phyloP scores from a whole-genome alignment of 169 alveolate species.

The Toxoplasma gondii region DNA sequence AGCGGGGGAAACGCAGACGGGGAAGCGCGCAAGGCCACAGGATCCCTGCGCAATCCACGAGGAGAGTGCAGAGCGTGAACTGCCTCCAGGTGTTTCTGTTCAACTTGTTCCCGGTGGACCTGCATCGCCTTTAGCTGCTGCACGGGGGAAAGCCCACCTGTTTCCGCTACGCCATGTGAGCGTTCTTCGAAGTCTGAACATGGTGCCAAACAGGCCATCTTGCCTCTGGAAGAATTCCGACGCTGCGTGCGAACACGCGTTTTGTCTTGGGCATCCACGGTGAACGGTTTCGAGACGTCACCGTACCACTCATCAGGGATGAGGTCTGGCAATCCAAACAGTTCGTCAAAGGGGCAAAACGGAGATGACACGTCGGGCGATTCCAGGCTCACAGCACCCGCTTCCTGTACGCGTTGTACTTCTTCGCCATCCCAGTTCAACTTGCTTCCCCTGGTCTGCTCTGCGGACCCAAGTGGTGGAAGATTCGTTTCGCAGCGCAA shows the following conservation, averaged over 20 bases:
- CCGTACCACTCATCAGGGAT: constrained; percentile 35
- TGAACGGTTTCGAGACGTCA: background rate
- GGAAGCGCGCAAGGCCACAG: background rate
- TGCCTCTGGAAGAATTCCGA: background rate
- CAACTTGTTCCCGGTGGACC: background rate
- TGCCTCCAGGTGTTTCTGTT: background rate
- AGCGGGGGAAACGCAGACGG: background rate
- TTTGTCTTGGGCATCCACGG: background rate
- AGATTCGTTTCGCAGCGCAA: too few relatives aligned
- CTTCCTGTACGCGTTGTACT: too few relatives aligned
- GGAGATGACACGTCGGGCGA: background rate
- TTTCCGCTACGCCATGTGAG: background rate
- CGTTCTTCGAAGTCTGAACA: background rate
- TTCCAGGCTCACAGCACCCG: background rate
- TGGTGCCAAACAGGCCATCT: too few relatives aligned
- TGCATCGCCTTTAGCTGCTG: background rate
- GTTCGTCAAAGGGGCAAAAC: background rate
- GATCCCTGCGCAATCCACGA: background rate
- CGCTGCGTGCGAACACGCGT: background rate
- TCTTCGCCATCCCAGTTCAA: background rate
- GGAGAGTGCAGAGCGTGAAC: background rate
- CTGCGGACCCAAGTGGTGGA: background rate
- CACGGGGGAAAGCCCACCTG: background rate
- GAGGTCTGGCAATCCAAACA: constrained; percentile 13
- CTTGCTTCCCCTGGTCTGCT: background rate